phyloP scores from a whole-genome alignment of 2,329 filamentous ascomycete species.

The Cladosporium cucumerinum region DNA sequence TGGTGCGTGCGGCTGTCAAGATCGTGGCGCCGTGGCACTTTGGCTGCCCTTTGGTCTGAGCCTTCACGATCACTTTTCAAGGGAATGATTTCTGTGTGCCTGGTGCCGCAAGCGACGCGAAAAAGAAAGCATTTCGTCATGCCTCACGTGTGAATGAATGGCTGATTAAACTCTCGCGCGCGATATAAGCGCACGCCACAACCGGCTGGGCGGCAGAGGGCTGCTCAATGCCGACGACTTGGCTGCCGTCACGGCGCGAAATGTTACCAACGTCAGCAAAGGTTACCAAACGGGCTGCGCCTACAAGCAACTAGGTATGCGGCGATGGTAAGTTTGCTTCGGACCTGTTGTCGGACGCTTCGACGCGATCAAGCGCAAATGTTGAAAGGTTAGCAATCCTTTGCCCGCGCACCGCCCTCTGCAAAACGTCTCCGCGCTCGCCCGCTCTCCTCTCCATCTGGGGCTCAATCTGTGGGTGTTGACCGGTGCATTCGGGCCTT shows the following conservation, averaged over 20 bases:
- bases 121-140: conserved; percentile 9
- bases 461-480: neutral
- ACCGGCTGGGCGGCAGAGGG: neutral
- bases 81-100: neutral
- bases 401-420: conserved; percentile 5
- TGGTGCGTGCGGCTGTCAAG: neutral
- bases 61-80: conserved; percentile 1
- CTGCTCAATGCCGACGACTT: neutral
- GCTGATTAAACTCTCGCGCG: neutral
- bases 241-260: conserved; percentile 6
- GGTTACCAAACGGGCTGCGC: neutral
- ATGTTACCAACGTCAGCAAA: neutral
- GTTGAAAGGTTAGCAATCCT: conserved; percentile 4
- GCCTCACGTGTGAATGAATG: neutral
- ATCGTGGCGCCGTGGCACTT: neutral
- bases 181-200: conserved; percentile 5
- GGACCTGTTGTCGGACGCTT: conserved; percentile 10
- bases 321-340: neutral
- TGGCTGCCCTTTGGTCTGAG: neutral
- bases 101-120: neutral
- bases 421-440: conserved; percentile 3
- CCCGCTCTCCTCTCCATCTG: conserved; percentile 10
- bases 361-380: neutral
- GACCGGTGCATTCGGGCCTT: conserved; percentile 11
- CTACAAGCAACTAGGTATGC: neutral